Evolutionary conservation across 1,284 basidiomycete species (phyloP).

Genomic region (Caloboletus inedulis): DNA sequence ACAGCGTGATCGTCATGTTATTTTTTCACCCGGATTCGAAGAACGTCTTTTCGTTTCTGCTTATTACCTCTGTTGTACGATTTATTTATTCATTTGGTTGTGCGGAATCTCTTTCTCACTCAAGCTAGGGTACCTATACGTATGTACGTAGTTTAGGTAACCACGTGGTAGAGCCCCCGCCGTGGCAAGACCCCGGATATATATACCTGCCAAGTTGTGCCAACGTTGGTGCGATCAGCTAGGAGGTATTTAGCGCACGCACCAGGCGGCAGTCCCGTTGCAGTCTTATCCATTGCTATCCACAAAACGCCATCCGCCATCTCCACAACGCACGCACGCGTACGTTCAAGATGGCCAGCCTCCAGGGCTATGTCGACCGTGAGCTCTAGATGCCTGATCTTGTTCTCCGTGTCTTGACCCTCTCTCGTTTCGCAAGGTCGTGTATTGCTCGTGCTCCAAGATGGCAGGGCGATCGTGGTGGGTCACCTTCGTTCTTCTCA

Average conservation of each 20-base stretch:
- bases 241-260: background rate
- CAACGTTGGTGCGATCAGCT: background rate
- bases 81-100: background rate
- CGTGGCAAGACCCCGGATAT: conserved; percentile 7
- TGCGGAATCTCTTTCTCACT: background rate
- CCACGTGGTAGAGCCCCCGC: background rate
- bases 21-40: no score
- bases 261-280: background rate
- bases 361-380: conserved; percentile 86
- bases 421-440: conserved; percentile 39
- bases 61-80: background rate
- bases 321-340: conserved; percentile 17
- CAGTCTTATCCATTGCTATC: background rate
- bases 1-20: background rate
- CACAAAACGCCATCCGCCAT: background rate
- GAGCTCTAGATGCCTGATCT: conserved; percentile 26
- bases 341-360: conserved; percentile 61
- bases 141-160: no score
- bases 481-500: background rate
- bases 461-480: conserved; percentile 85
- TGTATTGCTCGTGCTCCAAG: conserved; percentile 87
- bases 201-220: background rate
- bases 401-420: conserved; percentile 7
- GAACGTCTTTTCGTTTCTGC: background rate
- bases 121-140: background rate